Conservation (phyloP, 1,139 yeast genomes). For the Candida neerlandica region DNA sequence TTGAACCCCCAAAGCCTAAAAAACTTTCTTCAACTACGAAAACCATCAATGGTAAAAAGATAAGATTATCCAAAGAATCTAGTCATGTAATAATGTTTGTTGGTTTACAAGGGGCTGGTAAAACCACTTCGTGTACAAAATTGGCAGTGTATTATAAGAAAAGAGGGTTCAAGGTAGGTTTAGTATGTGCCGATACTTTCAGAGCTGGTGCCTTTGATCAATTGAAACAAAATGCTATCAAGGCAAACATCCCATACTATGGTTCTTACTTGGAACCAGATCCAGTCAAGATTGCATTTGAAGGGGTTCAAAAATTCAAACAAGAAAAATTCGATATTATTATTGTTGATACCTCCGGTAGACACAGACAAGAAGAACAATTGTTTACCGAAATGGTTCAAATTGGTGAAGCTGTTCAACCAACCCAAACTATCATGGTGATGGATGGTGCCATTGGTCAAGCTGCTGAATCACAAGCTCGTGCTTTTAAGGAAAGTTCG, state of each 20-base stretch:
- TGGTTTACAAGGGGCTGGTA: slow-evolving; percentile 98
- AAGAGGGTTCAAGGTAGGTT: slow-evolving; percentile 91
- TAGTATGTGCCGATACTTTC: slow-evolving; percentile 98
- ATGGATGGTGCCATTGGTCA: slow-evolving; percentile 98
- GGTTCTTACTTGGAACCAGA: slow-evolving; percentile 96
- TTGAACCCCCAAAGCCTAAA: slow-evolving; percentile 81
- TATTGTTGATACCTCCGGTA: slow-evolving; percentile 96
- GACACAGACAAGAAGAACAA: slow-evolving; percentile 94
- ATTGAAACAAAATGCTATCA: slow-evolving; percentile 94
- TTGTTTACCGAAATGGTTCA: slow-evolving; percentile 94
- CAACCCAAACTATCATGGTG: slow-evolving; percentile 96
- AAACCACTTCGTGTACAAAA: slow-evolving; percentile 96
- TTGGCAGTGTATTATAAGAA: slow-evolving; percentile 92
- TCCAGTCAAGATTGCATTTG: slow-evolving; percentile 88
- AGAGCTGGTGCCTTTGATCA: slow-evolving; percentile 99
- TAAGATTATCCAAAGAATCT: slow-evolving; percentile 29
- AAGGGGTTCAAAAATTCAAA: slow-evolving; percentile 90
- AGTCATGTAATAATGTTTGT: slow-evolving; percentile 88
- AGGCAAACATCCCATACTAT: slow-evolving; percentile 90
- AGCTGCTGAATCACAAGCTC: slow-evolving; percentile 94
- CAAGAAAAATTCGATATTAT: slow-evolving; percentile 90
- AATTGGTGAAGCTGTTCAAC: slow-evolving; percentile 81
- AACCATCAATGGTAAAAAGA: slow-evolving; percentile 34
- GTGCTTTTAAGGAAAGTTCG: slow-evolving; percentile 90
- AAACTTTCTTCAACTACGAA: slow-evolving; percentile 43